These are phyloP conservation scores for Camellia japonica DNA, from an alignment of 148 eudicot species.

Conservation along the genomic window DNA sequence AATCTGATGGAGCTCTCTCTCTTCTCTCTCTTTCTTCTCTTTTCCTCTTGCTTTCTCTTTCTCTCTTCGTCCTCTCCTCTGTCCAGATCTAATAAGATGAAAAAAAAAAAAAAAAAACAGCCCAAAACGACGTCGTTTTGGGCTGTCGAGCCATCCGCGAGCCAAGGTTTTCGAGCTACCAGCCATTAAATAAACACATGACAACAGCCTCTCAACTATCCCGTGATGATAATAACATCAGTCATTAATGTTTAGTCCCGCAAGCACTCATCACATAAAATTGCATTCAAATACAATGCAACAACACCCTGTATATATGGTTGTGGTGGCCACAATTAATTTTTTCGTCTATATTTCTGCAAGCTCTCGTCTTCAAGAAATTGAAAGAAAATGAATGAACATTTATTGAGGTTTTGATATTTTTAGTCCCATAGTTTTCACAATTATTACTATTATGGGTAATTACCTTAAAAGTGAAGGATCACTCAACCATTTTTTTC, in stretches of 20 bases:
- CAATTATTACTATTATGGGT: background rate
- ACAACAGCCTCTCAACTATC: background rate
- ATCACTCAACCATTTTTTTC: too few relatives aligned
- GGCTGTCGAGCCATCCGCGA: too few relatives aligned
- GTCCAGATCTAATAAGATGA: too few relatives aligned
- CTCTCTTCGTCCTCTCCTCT: too few relatives aligned
- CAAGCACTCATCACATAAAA: background rate
- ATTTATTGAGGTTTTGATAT: constrained; percentile 2
- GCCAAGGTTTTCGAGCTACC: too few relatives aligned
- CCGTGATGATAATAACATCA: constrained; percentile 8
- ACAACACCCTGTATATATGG: constrained; percentile 4
- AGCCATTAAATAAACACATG: too few relatives aligned
- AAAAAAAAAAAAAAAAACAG: too few relatives aligned
- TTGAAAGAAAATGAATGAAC: background rate
- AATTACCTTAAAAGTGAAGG: too few relatives aligned
- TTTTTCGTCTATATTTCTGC: background rate
- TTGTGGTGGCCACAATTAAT: background rate
- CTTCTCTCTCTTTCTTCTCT: too few relatives aligned
- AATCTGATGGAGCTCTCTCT: too few relatives aligned
- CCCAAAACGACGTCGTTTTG: too few relatives aligned
- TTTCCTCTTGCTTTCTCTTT: too few relatives aligned
- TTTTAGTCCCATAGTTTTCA: background rate
- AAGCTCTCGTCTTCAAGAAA: background rate
- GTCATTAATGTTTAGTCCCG: background rate
- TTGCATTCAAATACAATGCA: constrained; percentile 14